Evolutionary conservation across 768 basidiomycete genomes (phyloP).

Genomic region (Rubroboletus satanas): DNA sequence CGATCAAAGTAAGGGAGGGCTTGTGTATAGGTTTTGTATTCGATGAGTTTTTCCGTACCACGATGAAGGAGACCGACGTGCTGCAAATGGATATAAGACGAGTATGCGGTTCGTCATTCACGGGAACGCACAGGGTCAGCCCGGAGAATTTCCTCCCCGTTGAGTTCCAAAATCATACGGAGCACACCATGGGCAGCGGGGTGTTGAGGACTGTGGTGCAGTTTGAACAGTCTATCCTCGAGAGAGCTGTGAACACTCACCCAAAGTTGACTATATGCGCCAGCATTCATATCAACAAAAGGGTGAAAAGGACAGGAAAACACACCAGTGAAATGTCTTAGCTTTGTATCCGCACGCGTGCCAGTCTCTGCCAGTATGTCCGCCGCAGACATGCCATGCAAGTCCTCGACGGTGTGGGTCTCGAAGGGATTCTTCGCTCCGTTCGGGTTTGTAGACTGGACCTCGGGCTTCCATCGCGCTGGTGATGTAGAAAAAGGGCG

Average conservation of each 20-base stretch:
- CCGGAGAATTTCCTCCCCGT: constrained; percentile 91
- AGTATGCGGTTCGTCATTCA: neutral
- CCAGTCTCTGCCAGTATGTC: constrained; percentile 79
- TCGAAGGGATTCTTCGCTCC: constrained; percentile 51
- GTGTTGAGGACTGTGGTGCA: constrained; percentile 66
- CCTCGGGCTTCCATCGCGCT: constrained; percentile 20
- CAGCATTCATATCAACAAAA: constrained; percentile 8
- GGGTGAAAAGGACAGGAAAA: constrained; percentile 9
- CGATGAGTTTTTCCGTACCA: constrained; percentile 97
- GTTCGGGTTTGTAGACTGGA: constrained; percentile 25
- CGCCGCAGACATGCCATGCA: constrained; percentile 73
- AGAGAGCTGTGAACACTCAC: constrained; percentile 33
- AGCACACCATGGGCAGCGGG: constrained; percentile 98
- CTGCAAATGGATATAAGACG: constrained; percentile 34
- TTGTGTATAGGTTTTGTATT: constrained; percentile 98
- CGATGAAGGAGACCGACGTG: constrained; percentile 96
- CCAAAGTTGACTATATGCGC: constrained; percentile 81
- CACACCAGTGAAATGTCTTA: constrained; percentile 92
- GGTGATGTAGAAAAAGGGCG: constrained; percentile 27
- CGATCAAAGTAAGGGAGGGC: constrained; percentile 98
- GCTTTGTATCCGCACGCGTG: constrained; percentile 65
- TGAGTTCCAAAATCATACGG: constrained; percentile 94
- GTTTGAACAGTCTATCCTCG: neutral
- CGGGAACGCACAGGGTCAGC: constrained; percentile 64
- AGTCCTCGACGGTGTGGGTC: constrained; percentile 76